These are phyloP conservation scores for Leccinellum rugosiceps DNA, from an alignment of 768 basidiomycete genomes.

Conservation along the genomic window DNA sequence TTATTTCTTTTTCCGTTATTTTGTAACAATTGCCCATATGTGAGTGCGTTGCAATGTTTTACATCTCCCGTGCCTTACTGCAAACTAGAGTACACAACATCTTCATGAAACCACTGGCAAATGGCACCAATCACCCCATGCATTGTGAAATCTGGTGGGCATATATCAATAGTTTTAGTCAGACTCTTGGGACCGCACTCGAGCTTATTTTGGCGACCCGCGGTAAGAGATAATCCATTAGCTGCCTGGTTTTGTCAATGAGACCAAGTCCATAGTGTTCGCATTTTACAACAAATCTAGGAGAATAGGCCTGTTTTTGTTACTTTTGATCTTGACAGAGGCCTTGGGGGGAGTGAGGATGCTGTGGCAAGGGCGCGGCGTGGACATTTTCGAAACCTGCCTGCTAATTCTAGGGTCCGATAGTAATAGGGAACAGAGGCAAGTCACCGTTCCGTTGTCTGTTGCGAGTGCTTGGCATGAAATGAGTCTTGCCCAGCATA, in stretches of 20 bases:
- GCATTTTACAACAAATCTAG: constrained; percentile 20
- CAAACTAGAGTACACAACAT: constrained; percentile 14
- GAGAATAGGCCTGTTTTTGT: constrained; percentile 7
- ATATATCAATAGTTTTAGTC: constrained; percentile 5
- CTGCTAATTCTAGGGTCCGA: neutral
- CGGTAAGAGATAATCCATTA: neutral
- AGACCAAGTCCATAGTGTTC: constrained; percentile 9
- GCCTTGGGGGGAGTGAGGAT: neutral
- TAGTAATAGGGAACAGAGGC: neutral
- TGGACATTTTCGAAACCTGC: neutral
- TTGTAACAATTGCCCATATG: constrained; percentile 6
- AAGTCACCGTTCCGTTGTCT: neutral
- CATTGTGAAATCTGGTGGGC: constrained; percentile 11
- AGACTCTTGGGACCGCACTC: constrained; percentile 9
- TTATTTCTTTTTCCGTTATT: constrained; percentile 27
- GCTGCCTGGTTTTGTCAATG: neutral
- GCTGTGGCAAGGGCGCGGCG: neutral
- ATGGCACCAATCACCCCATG: constrained; percentile 7
- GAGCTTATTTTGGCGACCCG: constrained; percentile 18
- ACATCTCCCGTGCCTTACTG: neutral
- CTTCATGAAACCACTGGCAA: constrained; percentile 2
- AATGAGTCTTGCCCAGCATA: neutral
- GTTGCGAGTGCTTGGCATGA: neutral
- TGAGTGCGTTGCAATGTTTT: constrained; percentile 6
- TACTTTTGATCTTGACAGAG: neutral